These are phyloP conservation scores for Capillidium heterosporum DNA, from an alignment of 371 early-diverging fungal genomes.

Conservation along the genomic window DNA sequence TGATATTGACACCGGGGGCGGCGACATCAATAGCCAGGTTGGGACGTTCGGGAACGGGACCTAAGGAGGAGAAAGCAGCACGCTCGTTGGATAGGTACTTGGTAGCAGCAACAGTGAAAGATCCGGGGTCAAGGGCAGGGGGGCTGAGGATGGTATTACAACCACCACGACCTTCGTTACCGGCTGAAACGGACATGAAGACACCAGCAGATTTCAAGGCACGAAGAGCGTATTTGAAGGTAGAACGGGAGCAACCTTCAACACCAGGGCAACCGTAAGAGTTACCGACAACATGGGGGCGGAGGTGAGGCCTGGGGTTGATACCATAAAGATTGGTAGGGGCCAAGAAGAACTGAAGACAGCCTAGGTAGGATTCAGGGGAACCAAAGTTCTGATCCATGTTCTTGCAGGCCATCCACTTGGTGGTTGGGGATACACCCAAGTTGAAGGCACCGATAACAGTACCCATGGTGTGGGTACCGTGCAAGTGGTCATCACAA, in stretches of 20 bases:
- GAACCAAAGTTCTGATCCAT: neutral
- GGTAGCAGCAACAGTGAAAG: neutral
- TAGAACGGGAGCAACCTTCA: neutral
- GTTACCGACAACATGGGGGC: slow-evolving; percentile 1
- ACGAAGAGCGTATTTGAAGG: neutral
- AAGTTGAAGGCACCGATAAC: neutral
- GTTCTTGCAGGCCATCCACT: neutral
- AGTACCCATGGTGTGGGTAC: neutral
- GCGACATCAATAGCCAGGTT: slow-evolving; percentile 1
- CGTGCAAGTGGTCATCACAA: neutral
- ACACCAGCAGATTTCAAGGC: neutral
- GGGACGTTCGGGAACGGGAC: neutral
- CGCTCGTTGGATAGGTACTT: neutral
- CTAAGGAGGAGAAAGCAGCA: neutral
- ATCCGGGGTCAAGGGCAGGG: neutral
- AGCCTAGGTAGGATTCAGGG: neutral
- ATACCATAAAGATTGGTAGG: neutral
- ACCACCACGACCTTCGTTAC: neutral
- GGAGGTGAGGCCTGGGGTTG: neutral
- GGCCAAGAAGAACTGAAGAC: neutral
- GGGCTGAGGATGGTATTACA: neutral
- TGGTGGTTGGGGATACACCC: neutral
- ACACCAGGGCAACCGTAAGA: neutral
- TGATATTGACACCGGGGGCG: slow-evolving; percentile 16
- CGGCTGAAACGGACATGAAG: neutral